Evolutionary conservation across 2,329 filamentous ascomycete species (phyloP), one percentile per base, ranked within the genome.

Genomic region (Didymella pomorum): DNA sequence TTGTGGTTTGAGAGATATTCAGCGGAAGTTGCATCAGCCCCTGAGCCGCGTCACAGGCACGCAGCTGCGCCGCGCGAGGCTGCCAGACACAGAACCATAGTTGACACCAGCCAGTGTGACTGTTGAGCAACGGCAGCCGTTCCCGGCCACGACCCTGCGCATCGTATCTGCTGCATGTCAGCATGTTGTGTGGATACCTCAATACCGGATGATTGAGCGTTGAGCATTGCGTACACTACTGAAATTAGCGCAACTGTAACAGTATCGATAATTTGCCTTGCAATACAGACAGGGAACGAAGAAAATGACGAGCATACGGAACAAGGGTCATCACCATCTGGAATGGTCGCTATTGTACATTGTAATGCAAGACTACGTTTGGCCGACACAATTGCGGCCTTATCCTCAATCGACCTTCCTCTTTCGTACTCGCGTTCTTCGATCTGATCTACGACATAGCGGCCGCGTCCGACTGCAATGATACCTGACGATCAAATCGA

Each of bases 201-300:
- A 26, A 44, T 21, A 52, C 52, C n/a, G 42, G 28, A 49, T 33
- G 18, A 43, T 39, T 44, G 54, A 52, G 42, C 29, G 28, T 46
- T 47, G 54, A 52, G 46, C 35, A 21, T 46, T 14, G 26, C 26
- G 39, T 28, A 45, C 18, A 50, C 42, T 21, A 52, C 35, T 47
- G 33, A 54, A 41, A 55, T 43, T 59, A 57, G 58, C 63, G 66
- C 60, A 29, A 55, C 56, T 68, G 65, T 68, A 69, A 69, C 61
- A 64, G 59, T 61, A 60, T 58, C 57, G 25, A 55, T 60, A 63
- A 42, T 59, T 59, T 28, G 63, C 60, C 58, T 64, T 62, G 63
- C 62, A 50, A 28, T 58, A 54, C 52, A 62, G 51, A 58, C 60
- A 59, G 59, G 60, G 56, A 54, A 68, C 50, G 61, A 65, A 56